Evolutionary conservation across 495 filamentous ascomycete genomes (phyloP).

Genomic region (Usnea hakonensis): DNA sequence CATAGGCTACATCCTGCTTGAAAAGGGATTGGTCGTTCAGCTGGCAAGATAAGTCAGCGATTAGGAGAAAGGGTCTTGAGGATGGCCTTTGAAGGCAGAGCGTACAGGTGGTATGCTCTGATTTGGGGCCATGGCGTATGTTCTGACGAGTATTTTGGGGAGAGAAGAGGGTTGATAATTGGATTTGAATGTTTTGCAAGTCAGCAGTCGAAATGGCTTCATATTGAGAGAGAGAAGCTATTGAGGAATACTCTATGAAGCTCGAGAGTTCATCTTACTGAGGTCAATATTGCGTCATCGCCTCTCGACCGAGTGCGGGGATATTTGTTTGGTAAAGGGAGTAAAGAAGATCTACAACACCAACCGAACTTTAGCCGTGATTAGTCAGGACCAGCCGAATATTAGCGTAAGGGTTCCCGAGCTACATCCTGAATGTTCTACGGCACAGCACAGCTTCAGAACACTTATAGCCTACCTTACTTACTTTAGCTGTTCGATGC

Average conservation of each 20-base stretch:
- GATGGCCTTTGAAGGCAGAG: not conserved
- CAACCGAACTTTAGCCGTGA: no score
- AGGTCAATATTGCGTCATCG: conserved; percentile 12
- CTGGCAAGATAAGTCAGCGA: conserved; percentile 31
- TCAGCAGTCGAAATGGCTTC: conserved; percentile 8
- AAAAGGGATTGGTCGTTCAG: conserved; percentile 78
- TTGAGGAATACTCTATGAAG: conserved; percentile 1
- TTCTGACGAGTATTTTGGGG: conserved; percentile 17
- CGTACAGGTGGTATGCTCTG: conserved; percentile 21
- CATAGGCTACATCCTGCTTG: conserved; percentile 68
- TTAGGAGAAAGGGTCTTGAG: not conserved
- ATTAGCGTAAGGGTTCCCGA: no score
- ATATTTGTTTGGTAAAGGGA: no score
- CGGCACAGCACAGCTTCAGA: no score
- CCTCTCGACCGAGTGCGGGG: not conserved
- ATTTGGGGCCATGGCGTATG: conserved; percentile 25
- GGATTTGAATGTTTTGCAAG: conserved; percentile 8
- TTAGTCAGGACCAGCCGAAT: no score
- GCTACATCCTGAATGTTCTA: no score
- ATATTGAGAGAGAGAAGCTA: conserved; percentile 9
- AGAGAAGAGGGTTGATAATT: conserved; percentile 14
- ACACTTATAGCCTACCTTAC: no score
- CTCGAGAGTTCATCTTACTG: not conserved
- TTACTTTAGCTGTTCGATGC: no score
- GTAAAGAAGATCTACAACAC: no score